Conservation (phyloP, 2,329 filamentous ascomycete genomes). For the Sarocladiaceae sp. region DNA sequence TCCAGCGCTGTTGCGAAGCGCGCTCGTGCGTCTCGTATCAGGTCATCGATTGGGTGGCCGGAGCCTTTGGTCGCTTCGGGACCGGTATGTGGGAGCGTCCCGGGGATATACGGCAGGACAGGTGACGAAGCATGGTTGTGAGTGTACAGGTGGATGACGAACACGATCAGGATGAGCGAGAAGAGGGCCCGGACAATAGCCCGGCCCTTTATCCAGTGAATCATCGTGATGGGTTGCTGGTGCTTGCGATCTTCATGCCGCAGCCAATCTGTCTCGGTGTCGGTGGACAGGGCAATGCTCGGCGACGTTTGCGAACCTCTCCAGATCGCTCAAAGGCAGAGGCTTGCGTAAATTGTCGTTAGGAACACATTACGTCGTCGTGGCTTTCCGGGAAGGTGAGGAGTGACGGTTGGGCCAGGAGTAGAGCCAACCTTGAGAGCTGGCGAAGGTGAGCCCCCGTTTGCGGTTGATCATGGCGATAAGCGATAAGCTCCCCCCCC, state of each 20-base stretch:
- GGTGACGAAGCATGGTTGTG: neutral
- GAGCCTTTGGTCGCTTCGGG: neutral
- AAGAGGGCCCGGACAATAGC: neutral
- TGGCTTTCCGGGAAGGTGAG: too few relatives aligned
- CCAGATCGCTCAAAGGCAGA: slow-evolving; percentile 4
- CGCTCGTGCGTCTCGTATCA: slow-evolving; percentile 40
- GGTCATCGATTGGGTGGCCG: slow-evolving; percentile 37
- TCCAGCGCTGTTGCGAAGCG: slow-evolving; percentile 37
- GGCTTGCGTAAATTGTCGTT: neutral
- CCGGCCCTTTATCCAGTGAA: slow-evolving; percentile 6
- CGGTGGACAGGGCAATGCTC: neutral
- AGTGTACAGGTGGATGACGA: slow-evolving; percentile 1
- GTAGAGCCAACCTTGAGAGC: neutral
- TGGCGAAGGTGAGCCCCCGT: neutral
- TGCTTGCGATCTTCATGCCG: slow-evolving; percentile 1
- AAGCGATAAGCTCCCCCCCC: neutral
- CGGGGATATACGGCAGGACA: neutral
- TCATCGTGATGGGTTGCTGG: slow-evolving; percentile 6
- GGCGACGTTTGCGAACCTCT: too few relatives aligned
- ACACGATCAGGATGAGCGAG: neutral
- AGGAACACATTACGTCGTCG: slow-evolving; percentile 2
- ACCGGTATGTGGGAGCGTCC: neutral
- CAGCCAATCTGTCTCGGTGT: neutral
- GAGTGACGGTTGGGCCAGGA: neutral
- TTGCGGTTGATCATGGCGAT: neutral